Evolutionary conservation across 2,329 filamentous ascomycete genomes (phyloP).

Genomic region (Diaporthe destruens): DNA sequence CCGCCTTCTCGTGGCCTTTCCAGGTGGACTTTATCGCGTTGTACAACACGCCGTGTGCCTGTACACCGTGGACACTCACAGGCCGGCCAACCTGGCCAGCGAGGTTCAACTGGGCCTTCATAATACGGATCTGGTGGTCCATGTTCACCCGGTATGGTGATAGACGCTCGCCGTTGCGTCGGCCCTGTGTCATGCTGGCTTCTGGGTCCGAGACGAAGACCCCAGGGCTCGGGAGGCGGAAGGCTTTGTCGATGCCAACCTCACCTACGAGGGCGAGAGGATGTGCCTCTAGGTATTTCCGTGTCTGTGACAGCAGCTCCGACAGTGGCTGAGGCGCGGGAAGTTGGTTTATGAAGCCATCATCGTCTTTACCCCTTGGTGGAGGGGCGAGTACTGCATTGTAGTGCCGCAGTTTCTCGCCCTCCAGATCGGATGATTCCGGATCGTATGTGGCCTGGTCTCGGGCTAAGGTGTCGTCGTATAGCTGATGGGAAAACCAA

Average conservation of each 20-base stretch:
- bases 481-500: conserved; percentile 86
- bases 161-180: conserved; percentile 76
- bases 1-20: conserved; percentile 76
- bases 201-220: conserved; percentile 59
- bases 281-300: conserved; percentile 65
- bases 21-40: conserved; percentile 75
- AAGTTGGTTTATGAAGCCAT: conserved; percentile 62
- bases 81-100: conserved; percentile 75
- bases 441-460: conserved; percentile 54
- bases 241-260: conserved; percentile 81
- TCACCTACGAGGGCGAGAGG: conserved; percentile 80
- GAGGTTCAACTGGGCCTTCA: conserved; percentile 77
- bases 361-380: conserved; percentile 56
- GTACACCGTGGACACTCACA: conserved; percentile 80
- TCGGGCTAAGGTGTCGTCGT: conserved; percentile 62
- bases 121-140: conserved; percentile 75
- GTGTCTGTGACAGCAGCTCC: conserved; percentile 68
- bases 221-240: conserved; percentile 72
- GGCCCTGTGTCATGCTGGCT: conserved; percentile 72
- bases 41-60: conserved; percentile 79
- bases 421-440: conserved; percentile 43
- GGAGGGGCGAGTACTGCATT: conserved; percentile 70
- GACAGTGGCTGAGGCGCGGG: conserved; percentile 73
- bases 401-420: conserved; percentile 71
- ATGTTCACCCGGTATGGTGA: conserved; percentile 77